phyloP scores from a whole-genome alignment of 352 stramenopile genomes.

The Vaucheria bursata region DNA sequence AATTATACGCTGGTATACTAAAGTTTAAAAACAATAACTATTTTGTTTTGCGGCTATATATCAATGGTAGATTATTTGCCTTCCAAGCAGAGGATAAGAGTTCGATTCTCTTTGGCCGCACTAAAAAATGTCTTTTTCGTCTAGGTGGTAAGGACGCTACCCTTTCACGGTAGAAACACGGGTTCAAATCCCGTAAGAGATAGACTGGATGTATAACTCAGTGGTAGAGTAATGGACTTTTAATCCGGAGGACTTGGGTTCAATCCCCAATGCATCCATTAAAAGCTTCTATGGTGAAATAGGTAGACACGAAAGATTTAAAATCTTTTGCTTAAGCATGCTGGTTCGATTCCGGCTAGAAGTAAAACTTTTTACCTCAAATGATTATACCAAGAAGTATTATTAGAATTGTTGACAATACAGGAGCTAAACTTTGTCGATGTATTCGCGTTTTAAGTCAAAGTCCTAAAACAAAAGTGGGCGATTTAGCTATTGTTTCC shows the following conservation, averaged over 20 bases:
- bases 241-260: background rate
- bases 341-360: no score
- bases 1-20: no score
- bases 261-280: no score
- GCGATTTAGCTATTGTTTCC: background rate
- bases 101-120: background rate
- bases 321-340: no score
- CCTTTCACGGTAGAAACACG: no score
- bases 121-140: background rate
- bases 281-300: no score
- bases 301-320: no score
- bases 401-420: slow-evolving; percentile 2
- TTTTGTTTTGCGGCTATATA: background rate
- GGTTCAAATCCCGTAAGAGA: background rate
- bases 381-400: no score
- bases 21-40: no score
- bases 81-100: background rate
- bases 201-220: background rate
- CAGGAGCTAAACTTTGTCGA: background rate
- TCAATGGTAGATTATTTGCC: background rate
- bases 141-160: background rate
- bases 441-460: background rate
- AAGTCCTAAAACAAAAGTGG: background rate
- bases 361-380: no score
- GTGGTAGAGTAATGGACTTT: background rate